Percentiles rank a stretch among this genome's conserved stretches.
Evolutionary conservation across 306 rosid genomes (phyloP).

Genomic region (Pueraria montana): DNA sequence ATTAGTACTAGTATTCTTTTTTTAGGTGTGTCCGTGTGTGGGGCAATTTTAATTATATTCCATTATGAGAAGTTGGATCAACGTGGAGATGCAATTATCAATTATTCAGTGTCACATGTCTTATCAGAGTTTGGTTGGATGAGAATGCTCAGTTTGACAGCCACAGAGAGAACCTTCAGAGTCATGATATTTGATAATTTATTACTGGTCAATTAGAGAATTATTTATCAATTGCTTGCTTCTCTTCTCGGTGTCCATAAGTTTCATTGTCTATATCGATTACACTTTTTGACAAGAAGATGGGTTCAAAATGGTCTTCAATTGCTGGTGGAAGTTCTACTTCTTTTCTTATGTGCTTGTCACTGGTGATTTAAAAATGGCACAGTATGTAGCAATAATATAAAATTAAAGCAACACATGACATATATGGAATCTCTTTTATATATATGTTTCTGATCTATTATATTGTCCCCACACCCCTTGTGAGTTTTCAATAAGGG

Average conservation of each 20-base stretch:
- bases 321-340: conserved; percentile 20
- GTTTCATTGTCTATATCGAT: conserved; percentile 46
- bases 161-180: neutral
- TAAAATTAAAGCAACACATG: conserved; percentile 8
- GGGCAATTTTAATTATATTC: conserved; percentile 45
- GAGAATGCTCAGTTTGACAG: conserved; percentile 30
- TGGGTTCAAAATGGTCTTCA: conserved; percentile 51
- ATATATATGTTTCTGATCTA: neutral
- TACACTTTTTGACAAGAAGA: conserved; percentile 49
- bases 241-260: neutral
- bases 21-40: neutral
- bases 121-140: conserved; percentile 53
- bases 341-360: neutral
- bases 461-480: neutral
- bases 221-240: conserved; percentile 3
- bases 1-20: neutral
- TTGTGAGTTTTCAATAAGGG: neutral
- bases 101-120: conserved; percentile 59
- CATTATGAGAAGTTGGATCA: conserved; percentile 30
- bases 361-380: neutral
- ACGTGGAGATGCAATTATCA: conserved; percentile 43
- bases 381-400: neutral
- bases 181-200: neutral
- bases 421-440: conserved; percentile 21
- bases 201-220: neutral